Percentiles rank a stretch among this genome's conserved stretches.
phyloP scores from a whole-genome alignment of 106 monocot species.

The Dendrobium chrysotoxum region DNA sequence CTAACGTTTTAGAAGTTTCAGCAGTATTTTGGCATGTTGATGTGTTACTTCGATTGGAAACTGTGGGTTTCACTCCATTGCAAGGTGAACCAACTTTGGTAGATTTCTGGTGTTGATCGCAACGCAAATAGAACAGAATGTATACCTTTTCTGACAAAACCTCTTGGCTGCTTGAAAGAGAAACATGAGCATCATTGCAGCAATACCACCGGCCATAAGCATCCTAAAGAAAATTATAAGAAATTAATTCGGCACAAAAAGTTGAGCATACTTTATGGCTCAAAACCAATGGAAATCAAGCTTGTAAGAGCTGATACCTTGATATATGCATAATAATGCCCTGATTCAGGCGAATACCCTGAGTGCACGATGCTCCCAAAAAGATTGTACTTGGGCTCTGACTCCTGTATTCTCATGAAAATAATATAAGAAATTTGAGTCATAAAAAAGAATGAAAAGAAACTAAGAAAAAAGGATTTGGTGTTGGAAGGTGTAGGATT shows the following conservation, averaged over 20 bases:
- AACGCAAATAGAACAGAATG: conserved; percentile 78
- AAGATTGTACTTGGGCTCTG: conserved; percentile 70
- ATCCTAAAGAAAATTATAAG: conserved; percentile 49
- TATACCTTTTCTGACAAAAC: conserved; percentile 97
- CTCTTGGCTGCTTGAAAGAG: conserved; percentile 67
- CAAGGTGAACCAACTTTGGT: conserved; percentile 25
- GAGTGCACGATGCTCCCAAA: conserved; percentile 95
- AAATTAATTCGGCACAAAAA: neutral
- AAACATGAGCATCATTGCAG: conserved; percentile 91
- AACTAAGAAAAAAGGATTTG: neutral
- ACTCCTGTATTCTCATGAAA: conserved; percentile 53
- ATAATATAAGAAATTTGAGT: neutral
- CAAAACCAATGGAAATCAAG: conserved; percentile 7
- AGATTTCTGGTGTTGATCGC: conserved; percentile 34
- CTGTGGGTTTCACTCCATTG: conserved; percentile 24
- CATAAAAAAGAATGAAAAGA: neutral
- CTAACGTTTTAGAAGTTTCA: conserved; percentile 23
- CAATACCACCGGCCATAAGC: conserved; percentile 84
- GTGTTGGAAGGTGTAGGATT: neutral
- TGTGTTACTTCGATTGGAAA: conserved; percentile 24
- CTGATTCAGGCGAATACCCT: conserved; percentile 84
- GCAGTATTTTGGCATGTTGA: conserved; percentile 13
- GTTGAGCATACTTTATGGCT: neutral
- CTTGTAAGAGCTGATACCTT: conserved; percentile 41
- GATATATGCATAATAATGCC: conserved; percentile 97